phyloP scores from a whole-genome alignment of 306 rosid species.

The Myrica gale region DNA sequence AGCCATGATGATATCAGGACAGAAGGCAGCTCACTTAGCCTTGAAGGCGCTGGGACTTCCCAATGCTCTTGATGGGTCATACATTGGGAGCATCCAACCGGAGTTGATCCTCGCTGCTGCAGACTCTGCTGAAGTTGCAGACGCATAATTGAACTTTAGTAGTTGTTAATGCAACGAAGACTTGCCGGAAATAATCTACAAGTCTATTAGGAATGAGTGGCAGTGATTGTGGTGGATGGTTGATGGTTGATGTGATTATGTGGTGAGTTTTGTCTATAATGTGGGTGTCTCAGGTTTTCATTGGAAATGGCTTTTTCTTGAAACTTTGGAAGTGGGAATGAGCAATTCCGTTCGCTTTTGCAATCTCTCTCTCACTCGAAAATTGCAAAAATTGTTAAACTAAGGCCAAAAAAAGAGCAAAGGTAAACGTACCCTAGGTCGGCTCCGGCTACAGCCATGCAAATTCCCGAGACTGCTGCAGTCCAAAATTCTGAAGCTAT shows the following conservation, averaged over 20 bases:
- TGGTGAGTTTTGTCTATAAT: conserved; percentile 28
- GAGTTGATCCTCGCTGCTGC: conserved; percentile 77
- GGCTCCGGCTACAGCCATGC: too few relatives aligned
- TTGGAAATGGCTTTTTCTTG: too few relatives aligned
- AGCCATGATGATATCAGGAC: conserved; percentile 97
- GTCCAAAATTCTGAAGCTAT: too few relatives aligned
- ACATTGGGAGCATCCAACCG: conserved; percentile 39
- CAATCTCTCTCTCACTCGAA: background rate
- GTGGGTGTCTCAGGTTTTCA: background rate
- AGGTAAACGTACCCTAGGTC: too few relatives aligned
- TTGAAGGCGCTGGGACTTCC: conserved; percentile 60
- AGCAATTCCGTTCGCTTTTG: background rate
- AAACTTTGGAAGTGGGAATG: background rate
- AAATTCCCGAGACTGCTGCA: too few relatives aligned
- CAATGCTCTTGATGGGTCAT: conserved; percentile 45
- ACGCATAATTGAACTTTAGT: conserved; percentile 35
- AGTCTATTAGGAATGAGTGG: conserved; percentile 4
- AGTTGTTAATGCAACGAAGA: conserved; percentile 4
- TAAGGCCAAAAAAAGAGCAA: too few relatives aligned
- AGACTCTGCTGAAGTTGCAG: conserved; percentile 46
- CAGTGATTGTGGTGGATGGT: background rate
- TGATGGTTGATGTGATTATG: conserved; percentile 8
- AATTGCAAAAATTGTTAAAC: too few relatives aligned
- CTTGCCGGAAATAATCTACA: conserved; percentile 21
- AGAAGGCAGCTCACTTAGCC: conserved; percentile 88